Base-by-base conservation (phyloP, 2,329 filamentous ascomycete species). In the Colletotrichum godetiae region DNA sequence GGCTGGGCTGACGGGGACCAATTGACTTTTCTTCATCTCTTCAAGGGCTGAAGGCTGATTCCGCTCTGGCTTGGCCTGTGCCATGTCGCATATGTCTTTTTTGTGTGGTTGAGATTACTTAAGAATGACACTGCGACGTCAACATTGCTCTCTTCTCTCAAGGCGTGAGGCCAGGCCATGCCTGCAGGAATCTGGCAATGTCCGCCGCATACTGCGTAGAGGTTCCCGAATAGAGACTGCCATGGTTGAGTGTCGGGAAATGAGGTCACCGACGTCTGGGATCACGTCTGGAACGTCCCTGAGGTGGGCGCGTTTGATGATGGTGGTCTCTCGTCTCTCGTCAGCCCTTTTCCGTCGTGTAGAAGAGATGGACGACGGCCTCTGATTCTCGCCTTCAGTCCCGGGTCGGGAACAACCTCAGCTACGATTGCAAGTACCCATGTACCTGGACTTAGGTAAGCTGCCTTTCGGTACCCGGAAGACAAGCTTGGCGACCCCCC, bases 21-120 rank as follows among this genome's bases (percentile, higher is more conserved):
- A 73, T 73, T 73, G 71, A 73, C 46, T 73, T 73, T 73, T 63
- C 52, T 57, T 37, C 37, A 37, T 15, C 19, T 65, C 33, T 53
- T 55, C 37, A 52, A 66, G 67, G 56, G 67, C 67, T 60, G 49
- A 61, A 71, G 27, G 49, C 59, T 70, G 56, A 42, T 66, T 71
- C 46, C 13, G 62, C 49, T 52, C 29, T 61, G 27, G 35, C 55
- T 52, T 70, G 61, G 67, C 60, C 71, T 66, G 60, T 57, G 67
- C 56, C 12, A 29, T 27, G 29, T 69, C 11, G 56, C 37, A 15
- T 15, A 13, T 42, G 37, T 42, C 13, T 42, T 15, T 42, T 42
- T 13, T 49, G 19, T 49, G 42, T 33, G 35, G 31, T 24, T 37
- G 31, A 29, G 42, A 66, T 60, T 65, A 60, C 69, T 62, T 70